These are phyloP conservation scores for Phytophthora rubi DNA, from an alignment of 352 stramenopile genomes.

Conservation along the genomic window DNA sequence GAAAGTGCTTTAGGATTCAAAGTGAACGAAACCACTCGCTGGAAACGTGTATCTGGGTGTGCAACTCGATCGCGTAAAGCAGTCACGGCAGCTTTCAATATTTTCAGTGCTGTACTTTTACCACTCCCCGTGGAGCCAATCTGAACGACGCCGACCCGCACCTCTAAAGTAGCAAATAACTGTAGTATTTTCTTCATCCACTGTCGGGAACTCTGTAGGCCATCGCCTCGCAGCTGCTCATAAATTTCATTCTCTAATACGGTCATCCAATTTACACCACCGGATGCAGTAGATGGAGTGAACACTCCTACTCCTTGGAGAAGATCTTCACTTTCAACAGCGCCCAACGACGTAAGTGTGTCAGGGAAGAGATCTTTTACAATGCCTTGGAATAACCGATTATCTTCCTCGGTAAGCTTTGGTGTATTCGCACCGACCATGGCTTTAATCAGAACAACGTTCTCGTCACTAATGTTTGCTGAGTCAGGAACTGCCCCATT, in stretches of 20 bases:
- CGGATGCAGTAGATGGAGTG: conserved; percentile 1
- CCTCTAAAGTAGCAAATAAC: conserved; percentile 92
- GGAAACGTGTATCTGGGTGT: conserved; percentile 60
- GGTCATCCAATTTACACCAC: conserved; percentile 37
- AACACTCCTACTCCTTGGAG: conserved; percentile 30
- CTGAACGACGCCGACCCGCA: conserved; percentile 90
- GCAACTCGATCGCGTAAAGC: conserved; percentile 51
- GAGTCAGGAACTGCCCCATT: conserved; percentile 19
- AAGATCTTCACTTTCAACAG: conserved; percentile 19
- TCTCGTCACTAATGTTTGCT: conserved; percentile 44
- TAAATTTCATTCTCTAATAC: conserved; percentile 82
- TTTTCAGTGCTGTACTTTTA: conserved; percentile 60
- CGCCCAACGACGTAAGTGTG: conserved; percentile 25
- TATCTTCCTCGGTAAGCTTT: conserved; percentile 92
- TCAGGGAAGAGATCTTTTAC: conserved; percentile 89
- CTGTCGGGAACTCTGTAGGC: conserved; percentile 63
- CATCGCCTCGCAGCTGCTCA: conserved; percentile 63
- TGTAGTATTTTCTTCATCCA: conserved; percentile 92
- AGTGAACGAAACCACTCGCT: conserved; percentile 60
- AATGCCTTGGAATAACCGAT: conserved; percentile 89
- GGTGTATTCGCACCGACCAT: conserved; percentile 93
- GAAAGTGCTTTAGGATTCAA: conserved; percentile 87
- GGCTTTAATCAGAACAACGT: conserved; percentile 92
- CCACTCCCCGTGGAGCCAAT: conserved; percentile 73
- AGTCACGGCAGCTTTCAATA: conserved; percentile 62